A percentile compares a stretch with the other conserved stretches of the same genome.
Conservation (phyloP, 352 stramenopile genomes). For the Elongisporangium senticosum region DNA sequence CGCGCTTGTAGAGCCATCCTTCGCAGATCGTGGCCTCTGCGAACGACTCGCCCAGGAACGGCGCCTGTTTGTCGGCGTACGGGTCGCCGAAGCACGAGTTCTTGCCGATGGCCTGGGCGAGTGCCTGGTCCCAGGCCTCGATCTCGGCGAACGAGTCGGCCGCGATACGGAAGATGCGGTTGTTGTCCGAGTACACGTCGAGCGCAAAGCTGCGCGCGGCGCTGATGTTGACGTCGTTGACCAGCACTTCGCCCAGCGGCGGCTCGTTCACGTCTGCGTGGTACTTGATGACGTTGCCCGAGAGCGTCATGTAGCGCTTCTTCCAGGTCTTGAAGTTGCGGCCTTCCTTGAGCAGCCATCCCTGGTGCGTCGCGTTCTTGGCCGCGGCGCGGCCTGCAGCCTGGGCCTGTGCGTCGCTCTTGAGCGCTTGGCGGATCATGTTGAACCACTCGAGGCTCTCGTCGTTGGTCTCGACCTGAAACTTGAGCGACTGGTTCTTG, state of each 20-base stretch:
- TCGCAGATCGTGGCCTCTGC: constrained; percentile 50
- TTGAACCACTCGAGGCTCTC: constrained; percentile 56
- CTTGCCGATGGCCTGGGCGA: constrained; percentile 42
- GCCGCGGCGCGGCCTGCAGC: constrained; percentile 1
- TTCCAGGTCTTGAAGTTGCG: constrained; percentile 89
- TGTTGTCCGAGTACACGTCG: constrained; percentile 78
- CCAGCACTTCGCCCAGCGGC: constrained; percentile 52
- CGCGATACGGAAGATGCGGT: constrained; percentile 68
- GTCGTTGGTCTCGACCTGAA: constrained; percentile 63
- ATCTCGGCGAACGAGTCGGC: constrained; percentile 67
- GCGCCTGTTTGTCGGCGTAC: constrained; percentile 46
- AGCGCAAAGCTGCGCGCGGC: constrained; percentile 54
- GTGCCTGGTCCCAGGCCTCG: constrained; percentile 63
- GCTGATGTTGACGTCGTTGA: constrained; percentile 76
- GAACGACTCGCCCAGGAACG: constrained; percentile 58
- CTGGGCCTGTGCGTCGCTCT: constrained; percentile 10
- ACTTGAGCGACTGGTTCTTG: constrained; percentile 68
- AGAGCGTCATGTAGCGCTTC: constrained; percentile 71
- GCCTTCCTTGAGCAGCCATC: constrained; percentile 78
- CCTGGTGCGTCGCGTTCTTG: constrained; percentile 41
- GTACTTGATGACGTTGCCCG: constrained; percentile 59
- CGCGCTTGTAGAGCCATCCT: constrained; percentile 71
- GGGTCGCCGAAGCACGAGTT: constrained; percentile 59
- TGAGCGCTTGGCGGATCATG: constrained; percentile 39
- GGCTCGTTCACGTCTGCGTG: constrained; percentile 41